phyloP scores from a whole-genome alignment of 495 filamentous ascomycete species.

The Aspergillus leporis region DNA sequence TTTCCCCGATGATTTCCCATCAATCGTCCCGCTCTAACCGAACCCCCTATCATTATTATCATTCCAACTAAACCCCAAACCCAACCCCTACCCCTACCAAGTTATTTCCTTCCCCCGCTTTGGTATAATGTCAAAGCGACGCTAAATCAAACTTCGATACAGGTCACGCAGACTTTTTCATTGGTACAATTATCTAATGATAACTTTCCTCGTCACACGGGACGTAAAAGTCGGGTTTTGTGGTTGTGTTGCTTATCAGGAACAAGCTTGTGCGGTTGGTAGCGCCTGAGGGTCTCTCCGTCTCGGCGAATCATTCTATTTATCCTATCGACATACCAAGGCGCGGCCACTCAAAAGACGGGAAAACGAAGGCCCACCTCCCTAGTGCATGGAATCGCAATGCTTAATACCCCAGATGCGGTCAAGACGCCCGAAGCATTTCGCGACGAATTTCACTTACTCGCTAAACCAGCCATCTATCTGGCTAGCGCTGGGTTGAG shows the following conservation, averaged over 20 bases:
- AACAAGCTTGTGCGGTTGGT: conserved; percentile 2
- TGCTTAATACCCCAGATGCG: conserved; percentile 6
- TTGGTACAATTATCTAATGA: neutral
- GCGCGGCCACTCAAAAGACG: neutral
- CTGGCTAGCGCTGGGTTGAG: neutral
- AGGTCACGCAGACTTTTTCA: neutral
- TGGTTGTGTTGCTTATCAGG: neutral
- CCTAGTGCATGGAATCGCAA: neutral
- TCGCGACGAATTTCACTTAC: neutral
- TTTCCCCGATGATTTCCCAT: neutral
- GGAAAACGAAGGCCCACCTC: neutral
- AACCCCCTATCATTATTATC: neutral
- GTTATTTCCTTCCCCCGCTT: too few species aligned
- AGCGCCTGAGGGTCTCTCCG: neutral
- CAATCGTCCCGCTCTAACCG: neutral
- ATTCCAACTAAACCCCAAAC: too few species aligned
- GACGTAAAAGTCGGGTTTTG: neutral
- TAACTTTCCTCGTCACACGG: neutral
- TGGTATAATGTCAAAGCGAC: neutral
- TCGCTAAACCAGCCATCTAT: neutral
- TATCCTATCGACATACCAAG: neutral
- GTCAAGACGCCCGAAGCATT: neutral
- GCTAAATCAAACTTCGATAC: neutral
- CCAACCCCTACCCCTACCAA: too few species aligned
- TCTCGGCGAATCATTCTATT: neutral